phyloP scores from a whole-genome alignment of 2,329 filamentous ascomycete genomes.

The Chalaropsis ovoidea region DNA sequence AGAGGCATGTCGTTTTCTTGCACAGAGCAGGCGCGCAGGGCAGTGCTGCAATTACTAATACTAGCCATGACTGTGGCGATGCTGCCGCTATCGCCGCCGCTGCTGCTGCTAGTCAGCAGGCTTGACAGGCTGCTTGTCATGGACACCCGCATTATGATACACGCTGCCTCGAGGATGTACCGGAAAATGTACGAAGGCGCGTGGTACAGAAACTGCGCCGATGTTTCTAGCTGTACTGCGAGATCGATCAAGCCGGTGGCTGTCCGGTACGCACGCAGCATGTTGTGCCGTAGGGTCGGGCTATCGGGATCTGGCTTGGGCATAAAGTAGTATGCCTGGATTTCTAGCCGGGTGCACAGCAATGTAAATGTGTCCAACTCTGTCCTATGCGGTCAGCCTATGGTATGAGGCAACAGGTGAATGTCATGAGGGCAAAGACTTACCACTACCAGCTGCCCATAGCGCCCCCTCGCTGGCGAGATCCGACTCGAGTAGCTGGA shows the following conservation, averaged over 20 bases:
- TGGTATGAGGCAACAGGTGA: neutral
- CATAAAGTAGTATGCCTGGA: slow-evolving; percentile 45
- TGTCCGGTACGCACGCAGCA: slow-evolving; percentile 41
- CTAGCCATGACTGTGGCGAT: slow-evolving; percentile 30
- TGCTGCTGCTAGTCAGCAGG: slow-evolving; percentile 30
- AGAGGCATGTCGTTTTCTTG: slow-evolving; percentile 42
- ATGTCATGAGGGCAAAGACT: neutral
- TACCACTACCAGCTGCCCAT: slow-evolving; percentile 19
- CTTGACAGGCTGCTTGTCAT: slow-evolving; percentile 27
- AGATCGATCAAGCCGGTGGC: slow-evolving; percentile 39
- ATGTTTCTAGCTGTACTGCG: slow-evolving; percentile 37
- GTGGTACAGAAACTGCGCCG: slow-evolving; percentile 37
- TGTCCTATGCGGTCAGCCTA: neutral
- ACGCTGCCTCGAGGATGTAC: slow-evolving; percentile 38
- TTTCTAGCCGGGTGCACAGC: slow-evolving; percentile 42
- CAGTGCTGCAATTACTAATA: slow-evolving; percentile 30
- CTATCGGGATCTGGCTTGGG: slow-evolving; percentile 35
- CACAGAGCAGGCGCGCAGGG: slow-evolving; percentile 36
- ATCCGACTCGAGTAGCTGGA: slow-evolving; percentile 44
- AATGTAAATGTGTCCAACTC: slow-evolving; percentile 35
- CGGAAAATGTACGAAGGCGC: slow-evolving; percentile 43
- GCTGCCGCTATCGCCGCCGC: slow-evolving; percentile 19
- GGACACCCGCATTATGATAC: slow-evolving; percentile 34
- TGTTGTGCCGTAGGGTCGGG: slow-evolving; percentile 37
- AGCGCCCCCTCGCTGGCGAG: slow-evolving; percentile 37